Conservation (phyloP, 805 yeast genomes). For the Wickerhamiella sorbophila region DNA sequence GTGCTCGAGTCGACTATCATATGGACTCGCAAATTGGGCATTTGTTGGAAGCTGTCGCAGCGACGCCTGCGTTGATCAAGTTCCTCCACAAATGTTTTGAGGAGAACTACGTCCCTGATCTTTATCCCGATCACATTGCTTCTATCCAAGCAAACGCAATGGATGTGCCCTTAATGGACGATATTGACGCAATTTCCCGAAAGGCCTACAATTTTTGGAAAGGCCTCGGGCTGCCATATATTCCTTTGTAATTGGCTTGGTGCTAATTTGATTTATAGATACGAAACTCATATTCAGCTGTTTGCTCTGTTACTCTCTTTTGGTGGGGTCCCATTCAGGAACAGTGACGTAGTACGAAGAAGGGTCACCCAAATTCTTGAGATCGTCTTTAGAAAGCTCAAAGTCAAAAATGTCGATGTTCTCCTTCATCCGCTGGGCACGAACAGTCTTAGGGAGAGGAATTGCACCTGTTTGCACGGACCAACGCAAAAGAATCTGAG, state of each 20-base stretch:
- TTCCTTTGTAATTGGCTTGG: no score
- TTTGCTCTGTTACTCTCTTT: not conserved
- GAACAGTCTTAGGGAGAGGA: constrained; percentile 62
- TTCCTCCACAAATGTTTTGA: not conserved
- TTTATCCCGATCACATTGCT: no score
- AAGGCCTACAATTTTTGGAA: no score
- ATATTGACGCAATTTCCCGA: no score
- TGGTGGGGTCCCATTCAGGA: constrained; percentile 25
- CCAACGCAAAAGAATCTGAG: constrained; percentile 37
- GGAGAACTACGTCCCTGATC: no score
- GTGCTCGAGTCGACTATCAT: constrained; percentile 14
- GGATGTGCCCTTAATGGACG: no score
- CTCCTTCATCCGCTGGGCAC: constrained; percentile 40
- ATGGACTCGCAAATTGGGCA: constrained; percentile 2
- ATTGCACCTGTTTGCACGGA: constrained; percentile 36
- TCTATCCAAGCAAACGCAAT: no score
- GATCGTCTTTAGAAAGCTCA: constrained; percentile 20
- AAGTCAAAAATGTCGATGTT: constrained; percentile 42
- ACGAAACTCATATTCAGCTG: no score
- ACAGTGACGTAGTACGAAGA: constrained; percentile 20
- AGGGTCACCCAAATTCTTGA: constrained; percentile 19
- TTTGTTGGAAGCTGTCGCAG: not conserved
- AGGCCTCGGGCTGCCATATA: no score
- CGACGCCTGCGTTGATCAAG: not conserved
- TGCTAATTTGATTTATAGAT: no score